Base-by-base conservation (phyloP, 495 filamentous ascomycete genomes). In the Aspergillus homomorphus region DNA sequence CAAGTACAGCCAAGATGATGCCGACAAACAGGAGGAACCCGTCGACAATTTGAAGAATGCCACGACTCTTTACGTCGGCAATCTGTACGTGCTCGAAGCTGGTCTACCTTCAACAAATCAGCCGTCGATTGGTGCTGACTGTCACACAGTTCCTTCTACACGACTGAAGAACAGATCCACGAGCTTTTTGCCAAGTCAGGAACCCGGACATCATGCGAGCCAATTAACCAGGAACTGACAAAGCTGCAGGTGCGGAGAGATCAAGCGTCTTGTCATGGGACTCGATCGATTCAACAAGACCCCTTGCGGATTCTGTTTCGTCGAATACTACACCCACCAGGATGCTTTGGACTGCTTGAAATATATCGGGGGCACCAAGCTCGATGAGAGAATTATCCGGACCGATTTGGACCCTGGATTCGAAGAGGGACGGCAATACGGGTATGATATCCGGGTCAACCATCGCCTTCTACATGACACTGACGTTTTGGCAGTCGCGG, bases 221-320 rank as follows among this genome's bases (percentile, higher is more conserved):
- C 64, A 30, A 59, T 33, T 12, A n/a, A 24, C 16, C 16, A 54
- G 52, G 7, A 43, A 16, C 26, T 1, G 14, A 51, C 56, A 61
- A 33, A 65, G 44, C 9, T 30, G 43, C 54, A 88, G 85, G 72
- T 96, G 91, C 70, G 94, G 94, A 57, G 93, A 97, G 77, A 93
- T 98, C 70, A 98, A 97, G 73, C 87, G 94, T 38, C 82, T 98
- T 22, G 88, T 98, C n/a, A 98, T 98, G 94, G 94, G 94, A 45
- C 82, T 98, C 21, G 95, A 98, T 69, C 87, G 94, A 18, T 94
- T 92, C 78, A 89, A 87, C 75, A 98, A 98, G 76, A 98, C 94
- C 16, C 94, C 94, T 4, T 98, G 94, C 74, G 94, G 94, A 12
- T 98, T 98, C 77, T 98, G 94, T 77, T 98, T 98, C 67, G 94